Percentiles rank a stretch among this genome's conserved stretches.
Conservation (phyloP, 225 moss, liverwort and hornwort species). For the Neckera pumila region DNA sequence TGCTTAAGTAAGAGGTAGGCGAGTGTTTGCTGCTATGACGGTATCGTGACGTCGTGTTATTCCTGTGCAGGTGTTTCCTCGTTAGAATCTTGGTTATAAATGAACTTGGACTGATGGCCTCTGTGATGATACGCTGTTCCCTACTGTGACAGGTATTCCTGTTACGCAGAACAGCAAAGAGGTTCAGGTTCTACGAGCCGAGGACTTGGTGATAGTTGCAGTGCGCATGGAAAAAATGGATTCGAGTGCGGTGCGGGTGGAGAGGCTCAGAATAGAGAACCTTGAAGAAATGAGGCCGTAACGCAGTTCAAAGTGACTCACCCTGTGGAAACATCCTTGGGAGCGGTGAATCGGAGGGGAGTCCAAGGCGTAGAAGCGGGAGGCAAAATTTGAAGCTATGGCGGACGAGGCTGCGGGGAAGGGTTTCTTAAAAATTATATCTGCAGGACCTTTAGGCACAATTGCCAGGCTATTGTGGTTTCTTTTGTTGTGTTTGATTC, state of each 20-base stretch:
- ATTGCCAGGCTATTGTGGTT: constrained; percentile 32
- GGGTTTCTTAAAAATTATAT: background rate
- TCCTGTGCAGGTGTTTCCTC: background rate
- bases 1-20: background rate
- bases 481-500: constrained; percentile 8
- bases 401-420: constrained; percentile 10
- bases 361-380: background rate
- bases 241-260: background rate
- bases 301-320: background rate
- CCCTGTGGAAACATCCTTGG: background rate
- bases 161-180: background rate
- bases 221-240: background rate
- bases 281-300: background rate
- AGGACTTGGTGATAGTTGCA: background rate
- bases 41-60: background rate
- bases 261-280: background rate
- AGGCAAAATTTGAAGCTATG: constrained; percentile 9
- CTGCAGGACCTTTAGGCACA: constrained; percentile 24
- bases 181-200: background rate
- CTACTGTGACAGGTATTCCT: background rate
- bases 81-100: background rate
- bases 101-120: background rate
- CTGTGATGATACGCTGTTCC: background rate
- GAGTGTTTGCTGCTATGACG: background rate
- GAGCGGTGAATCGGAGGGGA: background rate